Conservation (phyloP, 2,329 filamentous ascomycete species). For the Coniosporium tulheliwenetii region DNA sequence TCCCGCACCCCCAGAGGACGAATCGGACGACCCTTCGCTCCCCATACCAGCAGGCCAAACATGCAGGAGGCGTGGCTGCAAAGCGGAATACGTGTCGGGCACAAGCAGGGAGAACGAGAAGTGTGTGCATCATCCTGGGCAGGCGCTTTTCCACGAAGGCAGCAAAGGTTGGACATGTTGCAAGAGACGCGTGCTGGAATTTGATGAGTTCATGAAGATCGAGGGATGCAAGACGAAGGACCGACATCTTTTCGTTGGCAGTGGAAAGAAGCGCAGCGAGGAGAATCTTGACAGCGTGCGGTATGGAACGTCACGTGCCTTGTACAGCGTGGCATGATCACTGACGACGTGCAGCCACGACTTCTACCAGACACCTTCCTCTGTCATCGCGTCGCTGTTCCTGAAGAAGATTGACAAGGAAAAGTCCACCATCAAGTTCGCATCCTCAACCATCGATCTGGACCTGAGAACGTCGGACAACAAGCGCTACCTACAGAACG, state of each 20-base stretch:
- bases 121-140: constrained; percentile 80
- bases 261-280: constrained; percentile 53
- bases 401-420: constrained; percentile 93
- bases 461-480: constrained; percentile 76
- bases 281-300: constrained; percentile 66
- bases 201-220: constrained; percentile 96
- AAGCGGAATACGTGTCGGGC: constrained; percentile 46
- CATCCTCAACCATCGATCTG: constrained; percentile 46
- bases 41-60: constrained; percentile 57
- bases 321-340: background rate
- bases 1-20: constrained; percentile 54
- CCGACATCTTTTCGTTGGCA: constrained; percentile 72
- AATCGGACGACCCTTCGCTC: constrained; percentile 68
- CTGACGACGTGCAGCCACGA: constrained; percentile 44
- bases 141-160: constrained; percentile 90
- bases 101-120: constrained; percentile 50
- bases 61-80: constrained; percentile 69
- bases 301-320: constrained; percentile 23
- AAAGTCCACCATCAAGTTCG: constrained; percentile 56
- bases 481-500: constrained; percentile 62
- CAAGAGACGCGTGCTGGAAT: constrained; percentile 86
- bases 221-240: constrained; percentile 74
- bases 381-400: constrained; percentile 83
- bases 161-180: constrained; percentile 97
- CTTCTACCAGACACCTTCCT: constrained; percentile 81